These are phyloP conservation scores for Pholiota conissans DNA, from an alignment of 768 basidiomycete species.

Conservation along the genomic window DNA sequence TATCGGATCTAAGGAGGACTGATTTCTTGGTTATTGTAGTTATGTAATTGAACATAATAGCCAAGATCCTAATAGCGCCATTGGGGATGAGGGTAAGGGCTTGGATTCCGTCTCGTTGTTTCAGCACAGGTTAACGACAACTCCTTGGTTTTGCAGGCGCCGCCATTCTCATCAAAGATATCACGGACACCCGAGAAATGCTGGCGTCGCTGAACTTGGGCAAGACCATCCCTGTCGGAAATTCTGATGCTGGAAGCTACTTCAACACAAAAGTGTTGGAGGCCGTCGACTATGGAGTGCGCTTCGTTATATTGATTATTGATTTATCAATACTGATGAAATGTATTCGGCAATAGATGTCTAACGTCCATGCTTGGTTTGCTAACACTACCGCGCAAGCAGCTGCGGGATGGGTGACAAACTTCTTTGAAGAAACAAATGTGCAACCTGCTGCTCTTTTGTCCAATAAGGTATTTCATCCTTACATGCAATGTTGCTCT, in stretches of 20 bases:
- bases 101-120: background rate
- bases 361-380: conserved; percentile 97
- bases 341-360: conserved; percentile 47
- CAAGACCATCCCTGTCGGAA: conserved; percentile 73
- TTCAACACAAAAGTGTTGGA: conserved; percentile 70
- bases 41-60: conserved; percentile 51
- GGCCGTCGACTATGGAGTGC: conserved; percentile 67
- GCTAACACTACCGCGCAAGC: conserved; percentile 67
- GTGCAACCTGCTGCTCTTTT: conserved; percentile 56
- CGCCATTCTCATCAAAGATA: conserved; percentile 56
- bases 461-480: conserved; percentile 50
- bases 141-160: conserved; percentile 47
- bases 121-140: background rate
- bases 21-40: conserved; percentile 32
- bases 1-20: background rate
- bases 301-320: conserved; percentile 19
- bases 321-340: conserved; percentile 1
- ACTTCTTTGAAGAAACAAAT: conserved; percentile 75
- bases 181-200: conserved; percentile 62
- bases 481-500: background rate
- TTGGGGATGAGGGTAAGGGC: conserved; percentile 46
- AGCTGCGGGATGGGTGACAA: conserved; percentile 82
- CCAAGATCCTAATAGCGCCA: conserved; percentile 55
- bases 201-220: conserved; percentile 53
- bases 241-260: conserved; percentile 83